phyloP scores from a whole-genome alignment of 2,329 filamentous ascomycete genomes.

The Onygenales sp. region DNA sequence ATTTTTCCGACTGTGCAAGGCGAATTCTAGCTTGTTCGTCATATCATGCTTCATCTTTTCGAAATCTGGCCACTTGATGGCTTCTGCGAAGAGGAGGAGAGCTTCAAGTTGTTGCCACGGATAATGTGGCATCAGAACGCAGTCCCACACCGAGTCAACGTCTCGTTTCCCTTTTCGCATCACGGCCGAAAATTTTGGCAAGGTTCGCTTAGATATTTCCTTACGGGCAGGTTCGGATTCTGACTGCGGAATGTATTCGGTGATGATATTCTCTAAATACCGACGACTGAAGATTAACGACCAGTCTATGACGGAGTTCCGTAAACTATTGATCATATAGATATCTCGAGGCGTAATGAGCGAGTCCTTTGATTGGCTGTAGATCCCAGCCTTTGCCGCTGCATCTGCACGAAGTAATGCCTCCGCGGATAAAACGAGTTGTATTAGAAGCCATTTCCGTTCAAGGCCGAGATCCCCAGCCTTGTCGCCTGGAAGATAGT shows the following conservation, averaged over 20 bases:
- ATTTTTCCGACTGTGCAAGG: constrained; percentile 5
- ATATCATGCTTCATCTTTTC: constrained; percentile 29
- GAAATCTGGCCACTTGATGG: constrained; percentile 40
- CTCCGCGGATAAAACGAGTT: constrained; percentile 46
- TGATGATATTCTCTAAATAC: constrained; percentile 43
- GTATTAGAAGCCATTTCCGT: constrained; percentile 45
- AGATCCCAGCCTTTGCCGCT: constrained; percentile 30
- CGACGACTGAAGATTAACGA: constrained; percentile 45
- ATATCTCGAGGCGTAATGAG: constrained; percentile 35
- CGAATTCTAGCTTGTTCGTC: constrained; percentile 23
- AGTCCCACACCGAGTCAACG: constrained; percentile 21
- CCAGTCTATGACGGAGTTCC: constrained; percentile 47
- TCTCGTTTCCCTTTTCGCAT: constrained; percentile 1
- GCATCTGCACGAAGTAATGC: constrained; percentile 46
- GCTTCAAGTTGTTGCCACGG: constrained; percentile 39
- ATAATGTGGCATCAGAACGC: constrained; percentile 26
- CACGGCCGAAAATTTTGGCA: background rate
- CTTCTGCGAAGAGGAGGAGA: constrained; percentile 41
- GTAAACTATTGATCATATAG: constrained; percentile 35
- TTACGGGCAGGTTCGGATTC: background rate
- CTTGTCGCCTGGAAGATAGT: constrained; percentile 14
- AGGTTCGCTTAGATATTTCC: background rate
- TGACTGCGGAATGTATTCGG: constrained; percentile 17
- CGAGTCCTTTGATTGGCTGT: constrained; percentile 29
- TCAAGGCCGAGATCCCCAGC: constrained; percentile 27